Conservation (phyloP, 1,284 basidiomycete species). For the Ustilago shanxiensis region DNA sequence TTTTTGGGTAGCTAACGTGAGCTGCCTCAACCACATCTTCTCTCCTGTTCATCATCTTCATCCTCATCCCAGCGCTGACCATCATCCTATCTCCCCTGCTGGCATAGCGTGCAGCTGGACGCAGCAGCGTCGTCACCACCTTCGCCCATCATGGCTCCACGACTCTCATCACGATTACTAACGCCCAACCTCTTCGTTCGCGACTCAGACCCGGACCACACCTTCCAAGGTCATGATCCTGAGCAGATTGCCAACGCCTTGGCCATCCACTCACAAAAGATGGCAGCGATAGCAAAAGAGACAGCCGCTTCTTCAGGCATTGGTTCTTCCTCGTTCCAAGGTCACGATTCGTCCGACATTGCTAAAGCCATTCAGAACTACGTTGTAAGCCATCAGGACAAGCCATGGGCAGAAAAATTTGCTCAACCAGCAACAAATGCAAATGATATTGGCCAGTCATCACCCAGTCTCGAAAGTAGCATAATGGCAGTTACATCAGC, state of each 20-base stretch:
- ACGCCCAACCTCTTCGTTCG: conserved; percentile 3
- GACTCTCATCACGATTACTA: neutral
- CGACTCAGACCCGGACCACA: conserved; percentile 24
- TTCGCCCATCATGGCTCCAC: conserved; percentile 26
- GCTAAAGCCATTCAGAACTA: conserved; percentile 52
- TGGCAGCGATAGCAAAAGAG: conserved; percentile 35
- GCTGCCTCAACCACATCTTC: neutral
- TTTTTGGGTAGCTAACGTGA: neutral
- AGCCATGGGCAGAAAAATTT: conserved; percentile 28
- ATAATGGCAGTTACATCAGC: neutral
- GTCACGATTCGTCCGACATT: conserved; percentile 44
- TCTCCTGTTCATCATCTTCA: conserved; percentile 3
- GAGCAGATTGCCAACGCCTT: conserved; percentile 48
- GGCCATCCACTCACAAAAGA: conserved; percentile 37
- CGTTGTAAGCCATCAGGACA: conserved; percentile 35
- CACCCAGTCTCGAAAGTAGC: neutral
- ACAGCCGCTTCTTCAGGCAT: conserved; percentile 3
- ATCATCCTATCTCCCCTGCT: neutral
- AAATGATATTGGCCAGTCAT: neutral
- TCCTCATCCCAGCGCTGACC: neutral
- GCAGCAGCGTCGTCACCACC: conserved; percentile 12
- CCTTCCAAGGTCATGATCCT: conserved; percentile 49
- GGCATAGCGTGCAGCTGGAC: neutral
- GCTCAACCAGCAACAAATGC: conserved; percentile 5
- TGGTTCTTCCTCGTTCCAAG: conserved; percentile 21